A percentile compares a stretch with the other conserved stretches of the same genome.
Evolutionary conservation across 1,139 yeast genomes (phyloP).

Genomic region (Blastobotrys ciferrii): DNA sequence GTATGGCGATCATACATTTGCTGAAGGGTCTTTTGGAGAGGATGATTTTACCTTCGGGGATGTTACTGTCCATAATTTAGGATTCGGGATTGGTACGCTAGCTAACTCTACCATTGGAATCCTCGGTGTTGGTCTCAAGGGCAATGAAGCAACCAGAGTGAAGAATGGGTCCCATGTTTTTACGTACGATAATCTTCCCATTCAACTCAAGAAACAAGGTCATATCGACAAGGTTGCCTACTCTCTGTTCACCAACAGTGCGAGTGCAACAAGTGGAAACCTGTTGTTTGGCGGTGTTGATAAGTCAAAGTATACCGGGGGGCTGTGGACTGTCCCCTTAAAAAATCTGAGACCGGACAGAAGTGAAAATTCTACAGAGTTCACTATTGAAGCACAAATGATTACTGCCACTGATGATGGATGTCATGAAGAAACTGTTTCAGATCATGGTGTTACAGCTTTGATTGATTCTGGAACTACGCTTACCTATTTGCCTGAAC

Average conservation of each 20-base stretch:
- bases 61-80: constrained; percentile 16
- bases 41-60: constrained; percentile 46
- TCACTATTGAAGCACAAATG: constrained; percentile 18
- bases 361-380: constrained; percentile 17
- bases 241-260: constrained; percentile 53
- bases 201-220: constrained; percentile 48
- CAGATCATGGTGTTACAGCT: constrained; percentile 25
- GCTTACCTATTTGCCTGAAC: constrained; percentile 50
- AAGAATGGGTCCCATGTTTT: constrained; percentile 14
- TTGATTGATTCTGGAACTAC: constrained; percentile 70
- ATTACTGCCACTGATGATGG: constrained; percentile 14
- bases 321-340: constrained; percentile 37
- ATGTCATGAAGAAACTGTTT: constrained; percentile 10
- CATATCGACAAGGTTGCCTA: constrained; percentile 48
- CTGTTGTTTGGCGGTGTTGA: constrained; percentile 62
- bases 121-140: constrained; percentile 37
- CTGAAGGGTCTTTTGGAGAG: constrained; percentile 61
- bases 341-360: constrained; percentile 17
- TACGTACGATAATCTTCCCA: constrained; percentile 46
- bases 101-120: constrained; percentile 36
- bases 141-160: constrained; percentile 39
- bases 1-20: constrained; percentile 62
- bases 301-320: constrained; percentile 51
- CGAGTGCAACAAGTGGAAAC: constrained; percentile 43
- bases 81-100: constrained; percentile 33